These are phyloP conservation scores for Stachybotrys chartarum DNA, from an alignment of 2,329 filamentous ascomycete species.

Conservation along the genomic window DNA sequence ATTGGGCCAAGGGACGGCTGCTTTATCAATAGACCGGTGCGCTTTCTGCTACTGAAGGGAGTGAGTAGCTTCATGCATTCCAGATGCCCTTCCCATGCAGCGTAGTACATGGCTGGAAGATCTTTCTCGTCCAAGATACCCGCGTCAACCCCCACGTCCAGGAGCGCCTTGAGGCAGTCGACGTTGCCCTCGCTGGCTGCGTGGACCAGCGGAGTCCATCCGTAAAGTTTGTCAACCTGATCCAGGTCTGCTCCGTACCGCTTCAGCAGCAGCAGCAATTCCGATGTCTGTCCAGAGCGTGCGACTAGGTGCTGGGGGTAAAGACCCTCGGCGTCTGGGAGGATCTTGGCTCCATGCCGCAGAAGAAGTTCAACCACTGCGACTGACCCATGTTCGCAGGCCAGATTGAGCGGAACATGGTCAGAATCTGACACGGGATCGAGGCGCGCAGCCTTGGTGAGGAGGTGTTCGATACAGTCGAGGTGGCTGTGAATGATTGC, in stretches of 20 bases:
- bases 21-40: constrained; percentile 35
- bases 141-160: constrained; percentile 71
- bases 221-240: constrained; percentile 90
- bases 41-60: constrained; percentile 41
- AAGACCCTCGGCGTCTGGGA: constrained; percentile 93
- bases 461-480: constrained; percentile 70
- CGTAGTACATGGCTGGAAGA: constrained; percentile 94
- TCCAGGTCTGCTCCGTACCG: constrained; percentile 84
- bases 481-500: constrained; percentile 84
- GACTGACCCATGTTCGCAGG: constrained; percentile 86
- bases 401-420: constrained; percentile 89
- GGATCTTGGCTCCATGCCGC: constrained; percentile 68
- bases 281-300: constrained; percentile 73
- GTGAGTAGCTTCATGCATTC: constrained; percentile 88
- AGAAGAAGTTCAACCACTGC: constrained; percentile 80
- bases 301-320: constrained; percentile 97
- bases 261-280: constrained; percentile 73
- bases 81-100: constrained; percentile 93
- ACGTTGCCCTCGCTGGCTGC: constrained; percentile 95
- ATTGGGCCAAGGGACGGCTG: constrained; percentile 36
- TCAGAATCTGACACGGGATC: constrained; percentile 81
- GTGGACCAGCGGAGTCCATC: constrained; percentile 95
- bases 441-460: constrained; percentile 73
- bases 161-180: constrained; percentile 72
- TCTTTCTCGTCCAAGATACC: constrained; percentile 86